Evolutionary conservation across 2,329 filamentous ascomycete species (phyloP).

Genomic region (Scedosporium apiospermum): DNA sequence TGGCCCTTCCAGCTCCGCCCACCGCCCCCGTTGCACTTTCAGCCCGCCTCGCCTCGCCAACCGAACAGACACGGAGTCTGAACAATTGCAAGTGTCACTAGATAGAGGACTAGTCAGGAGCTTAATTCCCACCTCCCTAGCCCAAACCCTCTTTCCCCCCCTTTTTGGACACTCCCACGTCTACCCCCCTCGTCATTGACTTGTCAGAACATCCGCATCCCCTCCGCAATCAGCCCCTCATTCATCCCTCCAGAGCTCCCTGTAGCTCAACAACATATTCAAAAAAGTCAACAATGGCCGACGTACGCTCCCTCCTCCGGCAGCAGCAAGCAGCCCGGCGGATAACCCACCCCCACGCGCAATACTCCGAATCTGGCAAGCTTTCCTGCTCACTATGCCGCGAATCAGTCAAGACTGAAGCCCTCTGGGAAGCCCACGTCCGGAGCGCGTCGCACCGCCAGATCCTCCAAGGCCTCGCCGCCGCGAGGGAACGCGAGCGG

Average conservation of each 20-base stretch:
- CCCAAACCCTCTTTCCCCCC: not conserved
- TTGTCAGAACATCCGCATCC: not conserved
- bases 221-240: not conserved
- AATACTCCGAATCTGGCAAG: conserved; percentile 58
- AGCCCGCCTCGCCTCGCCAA: not conserved
- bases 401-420: conserved; percentile 54
- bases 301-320: conserved; percentile 70
- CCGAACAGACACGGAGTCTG: not conserved
- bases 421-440: conserved; percentile 57
- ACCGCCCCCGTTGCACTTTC: not conserved
- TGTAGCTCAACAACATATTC: not conserved
- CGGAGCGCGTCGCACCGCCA: conserved; percentile 37
- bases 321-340: conserved; percentile 67
- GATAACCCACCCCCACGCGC: conserved; percentile 59
- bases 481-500: conserved; percentile 4
- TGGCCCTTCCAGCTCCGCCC: not conserved
- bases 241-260: not conserved
- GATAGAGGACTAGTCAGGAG: not conserved
- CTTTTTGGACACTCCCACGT: not conserved
- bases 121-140: not conserved
- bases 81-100: not conserved
- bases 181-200: no score
- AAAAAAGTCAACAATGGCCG: conserved; percentile 49
- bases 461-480: conserved; percentile 16
- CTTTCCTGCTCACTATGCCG: conserved; percentile 60